phyloP scores from a whole-genome alignment of 192 early-diverging fungal species.

The Helicostylum pulchrum region DNA sequence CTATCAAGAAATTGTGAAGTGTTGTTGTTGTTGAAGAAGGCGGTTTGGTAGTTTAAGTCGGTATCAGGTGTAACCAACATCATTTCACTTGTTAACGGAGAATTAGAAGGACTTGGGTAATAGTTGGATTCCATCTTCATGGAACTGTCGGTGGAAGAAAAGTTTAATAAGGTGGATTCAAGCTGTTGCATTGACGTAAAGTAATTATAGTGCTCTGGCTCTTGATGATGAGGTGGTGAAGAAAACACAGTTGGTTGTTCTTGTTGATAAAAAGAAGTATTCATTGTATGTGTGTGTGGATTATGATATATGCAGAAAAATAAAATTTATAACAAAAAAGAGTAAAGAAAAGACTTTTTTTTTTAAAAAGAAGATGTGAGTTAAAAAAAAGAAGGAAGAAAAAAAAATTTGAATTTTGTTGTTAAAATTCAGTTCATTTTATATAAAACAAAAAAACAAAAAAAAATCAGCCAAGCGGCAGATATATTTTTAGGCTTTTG shows the following conservation, averaged over 20 bases:
- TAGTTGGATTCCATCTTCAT: conserved; percentile 1
- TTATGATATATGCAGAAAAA: conserved; percentile 3
- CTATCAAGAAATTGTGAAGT: background rate
- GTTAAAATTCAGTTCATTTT: background rate
- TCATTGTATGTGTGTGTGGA: background rate
- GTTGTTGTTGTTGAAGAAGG: background rate
- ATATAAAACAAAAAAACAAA: conserved; percentile 8
- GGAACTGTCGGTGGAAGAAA: background rate
- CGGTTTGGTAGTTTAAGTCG: background rate
- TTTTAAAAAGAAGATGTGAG: too few relatives aligned
- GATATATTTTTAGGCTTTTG: conserved; percentile 8
- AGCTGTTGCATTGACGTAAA: conserved; percentile 15
- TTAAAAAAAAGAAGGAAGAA: too few relatives aligned
- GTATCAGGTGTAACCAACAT: background rate
- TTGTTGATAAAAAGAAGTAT: conserved; percentile 8
- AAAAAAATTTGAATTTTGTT: too few relatives aligned
- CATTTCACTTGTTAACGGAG: conserved; percentile 4
- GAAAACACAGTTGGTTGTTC: conserved; percentile 2
- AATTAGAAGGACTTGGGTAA: conserved; percentile 18
- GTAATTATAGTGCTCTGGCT: conserved; percentile 2
- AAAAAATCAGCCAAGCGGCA: background rate
- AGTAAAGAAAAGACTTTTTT: too few relatives aligned
- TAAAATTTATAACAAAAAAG: background rate
- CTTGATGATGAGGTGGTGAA: conserved; percentile 1
- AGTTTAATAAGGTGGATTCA: background rate